A percentile compares a stretch with the other conserved stretches of the same genome.
phyloP scores from a whole-genome alignment of 257 asterid species.

The Ophiorrhiza pumila region DNA sequence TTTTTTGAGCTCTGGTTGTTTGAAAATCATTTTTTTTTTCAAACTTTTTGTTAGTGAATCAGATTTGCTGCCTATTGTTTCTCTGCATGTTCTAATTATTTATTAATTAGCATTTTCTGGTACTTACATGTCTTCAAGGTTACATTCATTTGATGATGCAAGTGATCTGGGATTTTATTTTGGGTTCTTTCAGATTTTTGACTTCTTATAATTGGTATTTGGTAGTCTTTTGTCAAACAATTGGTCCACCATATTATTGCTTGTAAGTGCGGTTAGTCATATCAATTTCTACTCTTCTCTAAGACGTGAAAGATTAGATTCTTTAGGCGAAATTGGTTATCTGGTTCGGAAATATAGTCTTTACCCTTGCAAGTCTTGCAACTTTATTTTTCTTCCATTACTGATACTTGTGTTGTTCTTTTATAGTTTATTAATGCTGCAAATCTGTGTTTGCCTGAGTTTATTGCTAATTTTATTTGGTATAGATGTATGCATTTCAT shows the following conservation, averaged over 20 bases:
- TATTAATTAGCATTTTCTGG: background rate
- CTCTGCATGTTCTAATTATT: slow-evolving; percentile 2
- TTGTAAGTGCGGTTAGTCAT: background rate
- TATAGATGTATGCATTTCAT: no score
- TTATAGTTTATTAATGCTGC: no score
- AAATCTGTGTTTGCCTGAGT: no score
- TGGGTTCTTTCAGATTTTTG: background rate
- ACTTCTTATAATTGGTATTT: background rate
- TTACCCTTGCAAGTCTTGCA: no score
- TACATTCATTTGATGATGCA: background rate
- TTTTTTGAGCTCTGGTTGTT: background rate
- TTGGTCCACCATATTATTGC: background rate
- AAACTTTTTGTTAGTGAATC: background rate
- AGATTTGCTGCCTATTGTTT: background rate
- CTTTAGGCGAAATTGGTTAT: background rate
- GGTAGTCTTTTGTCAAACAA: background rate
- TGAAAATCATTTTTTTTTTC: background rate
- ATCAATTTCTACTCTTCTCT: background rate
- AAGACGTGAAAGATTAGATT: background rate
- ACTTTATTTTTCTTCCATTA: no score
- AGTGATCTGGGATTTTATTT: background rate
- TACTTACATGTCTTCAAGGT: background rate
- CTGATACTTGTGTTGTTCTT: no score
- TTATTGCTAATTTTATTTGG: background rate
- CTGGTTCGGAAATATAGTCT: no score